Base-by-base conservation (phyloP, 768 basidiomycete species). In the Dacryopinax primogenitus region DNA sequence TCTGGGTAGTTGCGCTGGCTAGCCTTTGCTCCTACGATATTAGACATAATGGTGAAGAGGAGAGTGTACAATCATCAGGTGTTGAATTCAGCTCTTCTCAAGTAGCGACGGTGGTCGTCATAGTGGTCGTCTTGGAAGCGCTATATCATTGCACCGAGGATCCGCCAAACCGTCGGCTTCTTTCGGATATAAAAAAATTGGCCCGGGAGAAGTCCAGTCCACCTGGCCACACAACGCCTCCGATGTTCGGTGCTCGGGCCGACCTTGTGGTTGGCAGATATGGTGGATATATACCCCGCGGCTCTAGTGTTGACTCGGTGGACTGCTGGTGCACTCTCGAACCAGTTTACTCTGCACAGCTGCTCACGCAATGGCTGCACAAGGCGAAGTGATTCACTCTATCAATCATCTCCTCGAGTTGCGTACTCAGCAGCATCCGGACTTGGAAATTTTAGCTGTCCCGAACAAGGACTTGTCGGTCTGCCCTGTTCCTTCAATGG, bases 361-460 rank as follows among this genome's bases (percentile, higher is more conserved):
- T 28, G 12, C 9, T 58, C 9, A 3, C 12, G 32, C 51, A 23
- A 26, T 58, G 26, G 23, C 51, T 28, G 11, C 51, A 9, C 2
- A 23, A 58, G 26, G 32, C 4, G 51, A 58, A 58, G 51, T 28
- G 51, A 58, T 58, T 30, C 51, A 58, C 51, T 58, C 51, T 7
- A 58, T 58, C 51, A 58, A 58, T 32, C 51, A 58, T 32, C 51
- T 58, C 9, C 51, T 58, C 26, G 23, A 26, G 15, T 30, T 58
- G 26, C 51, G 51, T 9, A 58, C 51, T 18, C 13, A 30, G 18
- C 51, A 58, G 18, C 26, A 58, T 32, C 51, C 51, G 3, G 51
- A 58, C 51, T 32, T 58, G 51, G 51, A 58, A 30, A 58, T 58
- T 58, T 30, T 58, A 6, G 51, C 51, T 30, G 51, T 58, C 32